Conservation (phyloP, 2,329 filamentous ascomycete genomes). For the Pseudocercospora fuligena region DNA sequence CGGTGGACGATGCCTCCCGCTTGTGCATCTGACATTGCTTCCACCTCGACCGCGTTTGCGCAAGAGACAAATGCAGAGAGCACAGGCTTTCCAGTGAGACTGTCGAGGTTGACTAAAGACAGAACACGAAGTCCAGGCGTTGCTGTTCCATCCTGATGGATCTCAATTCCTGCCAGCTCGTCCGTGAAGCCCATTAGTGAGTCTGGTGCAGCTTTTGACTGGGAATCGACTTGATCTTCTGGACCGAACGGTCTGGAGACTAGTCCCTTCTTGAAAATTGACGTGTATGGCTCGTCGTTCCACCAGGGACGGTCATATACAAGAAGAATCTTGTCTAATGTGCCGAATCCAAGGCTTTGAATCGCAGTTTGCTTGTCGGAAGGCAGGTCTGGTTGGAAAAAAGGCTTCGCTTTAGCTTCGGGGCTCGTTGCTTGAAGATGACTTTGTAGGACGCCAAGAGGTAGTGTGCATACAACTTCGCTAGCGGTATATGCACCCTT, state of each 20-base stretch:
- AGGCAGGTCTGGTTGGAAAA: constrained; percentile 30
- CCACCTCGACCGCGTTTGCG: constrained; percentile 29
- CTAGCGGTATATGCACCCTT: constrained; percentile 24
- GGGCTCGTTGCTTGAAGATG: background rate
- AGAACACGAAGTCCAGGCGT: constrained; percentile 25
- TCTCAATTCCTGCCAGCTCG: constrained; percentile 30
- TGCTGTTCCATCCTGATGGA: constrained; percentile 24
- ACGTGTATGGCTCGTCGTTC: constrained; percentile 28
- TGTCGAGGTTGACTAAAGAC: constrained; percentile 30
- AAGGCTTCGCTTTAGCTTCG: background rate
- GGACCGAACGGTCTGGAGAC: constrained; percentile 11
- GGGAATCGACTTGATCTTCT: background rate
- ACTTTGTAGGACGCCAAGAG: constrained; percentile 32
- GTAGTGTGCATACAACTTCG: constrained; percentile 32
- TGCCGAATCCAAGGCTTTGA: constrained; percentile 31
- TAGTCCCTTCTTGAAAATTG: constrained; percentile 26
- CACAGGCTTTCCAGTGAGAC: constrained; percentile 29
- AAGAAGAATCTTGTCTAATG: constrained; percentile 35
- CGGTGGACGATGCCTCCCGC: constrained; percentile 30
- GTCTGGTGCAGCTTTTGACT: constrained; percentile 20
- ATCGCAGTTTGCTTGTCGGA: constrained; percentile 24
- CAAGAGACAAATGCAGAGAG: constrained; percentile 33
- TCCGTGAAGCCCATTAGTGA: constrained; percentile 30
- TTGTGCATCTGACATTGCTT: constrained; percentile 28
- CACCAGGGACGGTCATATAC: constrained; percentile 33